Evolutionary conservation across 2,329 filamentous ascomycete species (phyloP), one percentile per base, ranked within the genome.

Genomic region (Hypoxylon sp.): DNA sequence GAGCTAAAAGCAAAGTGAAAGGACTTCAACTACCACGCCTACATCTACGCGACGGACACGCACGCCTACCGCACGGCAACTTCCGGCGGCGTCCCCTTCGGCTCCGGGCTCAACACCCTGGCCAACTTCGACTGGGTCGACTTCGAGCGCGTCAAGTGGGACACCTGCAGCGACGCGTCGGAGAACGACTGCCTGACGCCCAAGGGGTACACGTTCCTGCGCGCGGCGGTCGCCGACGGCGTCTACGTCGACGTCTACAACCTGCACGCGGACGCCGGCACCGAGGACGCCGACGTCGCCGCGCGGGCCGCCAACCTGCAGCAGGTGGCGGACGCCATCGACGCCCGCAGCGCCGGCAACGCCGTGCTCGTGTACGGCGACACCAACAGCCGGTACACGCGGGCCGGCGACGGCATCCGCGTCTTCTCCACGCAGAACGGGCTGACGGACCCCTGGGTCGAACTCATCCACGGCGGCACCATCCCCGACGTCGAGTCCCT

Each of bases 181-280:
- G 81, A 81, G 0, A 70, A 74, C 1, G 89, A 91, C 73, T 91
- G 89, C 72, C 77, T 90, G 65, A 90, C 88, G 0, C 89, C 87
- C 20, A 91, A 91, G 75, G 89, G 89, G 13, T 90, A 90, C 74
- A 90, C 87, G 0, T 87, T 87, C 49, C 89, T 91, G 87, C 83
- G 87, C 11, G 75, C 84, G 41, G 76, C 80, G 19, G 68, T 89
- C 13, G 81, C 79, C 7, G 78, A 80, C 34, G 82, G 82, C 15
- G 81, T 86, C 6, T 88, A 84, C 62, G 75, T 89, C 22, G 88
- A 91, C 72, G 78, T 85, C 6, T 90, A 90, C 78, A 91, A 91
- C 72, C 70, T 91, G 6, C 89, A 91, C 73, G 78, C 87, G 1
- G 89, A 91, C 72, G 89, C 89, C 17, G 88, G 87, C 15, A 83